A percentile compares a stretch with the other conserved stretches of the same genome.
Conservation (phyloP, 2,329 filamentous ascomycete species). For the Penicillium thymicola region DNA sequence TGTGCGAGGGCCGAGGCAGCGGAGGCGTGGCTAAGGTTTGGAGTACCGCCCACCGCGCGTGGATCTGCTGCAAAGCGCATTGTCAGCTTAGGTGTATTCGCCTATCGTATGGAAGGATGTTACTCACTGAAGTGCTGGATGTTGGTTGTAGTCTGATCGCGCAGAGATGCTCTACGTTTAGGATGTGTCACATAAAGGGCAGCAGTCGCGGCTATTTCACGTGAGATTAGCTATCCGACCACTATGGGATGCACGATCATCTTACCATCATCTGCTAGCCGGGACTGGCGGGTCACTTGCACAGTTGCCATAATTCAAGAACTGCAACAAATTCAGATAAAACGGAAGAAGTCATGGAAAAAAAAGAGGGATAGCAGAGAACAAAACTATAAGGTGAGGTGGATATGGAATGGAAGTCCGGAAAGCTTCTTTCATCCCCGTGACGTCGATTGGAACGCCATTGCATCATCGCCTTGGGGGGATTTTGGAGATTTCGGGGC, state of each 20-base stretch:
- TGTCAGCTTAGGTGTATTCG: background rate
- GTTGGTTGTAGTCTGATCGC: conserved; percentile 20
- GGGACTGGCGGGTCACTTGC: conserved; percentile 29
- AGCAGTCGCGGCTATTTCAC: conserved; percentile 54
- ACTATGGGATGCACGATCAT: conserved; percentile 6
- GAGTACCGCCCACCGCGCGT: conserved; percentile 54
- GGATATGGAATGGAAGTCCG: conserved; percentile 22
- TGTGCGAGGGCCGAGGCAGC: conserved; percentile 75
- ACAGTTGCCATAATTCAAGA: conserved; percentile 29
- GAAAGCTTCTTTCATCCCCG: conserved; percentile 27
- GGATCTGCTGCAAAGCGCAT: conserved; percentile 18
- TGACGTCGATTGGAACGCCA: conserved; percentile 31
- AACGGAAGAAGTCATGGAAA: conserved; percentile 1
- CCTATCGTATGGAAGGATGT: background rate
- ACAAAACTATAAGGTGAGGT: conserved; percentile 11
- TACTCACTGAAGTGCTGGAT: conserved; percentile 23
- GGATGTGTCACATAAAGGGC: conserved; percentile 56
- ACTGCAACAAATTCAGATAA: conserved; percentile 1
- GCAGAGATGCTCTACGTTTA: conserved; percentile 31
- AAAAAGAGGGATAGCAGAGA: conserved; percentile 1
- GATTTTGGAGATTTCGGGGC: background rate
- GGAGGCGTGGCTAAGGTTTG: conserved; percentile 55
- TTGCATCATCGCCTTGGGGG: conserved; percentile 23
- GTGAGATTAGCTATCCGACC: conserved; percentile 7
- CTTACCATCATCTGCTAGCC: conserved; percentile 37